phyloP scores from a whole-genome alignment of 495 filamentous ascomycete species.

The Aspergillus funiculosus region DNA sequence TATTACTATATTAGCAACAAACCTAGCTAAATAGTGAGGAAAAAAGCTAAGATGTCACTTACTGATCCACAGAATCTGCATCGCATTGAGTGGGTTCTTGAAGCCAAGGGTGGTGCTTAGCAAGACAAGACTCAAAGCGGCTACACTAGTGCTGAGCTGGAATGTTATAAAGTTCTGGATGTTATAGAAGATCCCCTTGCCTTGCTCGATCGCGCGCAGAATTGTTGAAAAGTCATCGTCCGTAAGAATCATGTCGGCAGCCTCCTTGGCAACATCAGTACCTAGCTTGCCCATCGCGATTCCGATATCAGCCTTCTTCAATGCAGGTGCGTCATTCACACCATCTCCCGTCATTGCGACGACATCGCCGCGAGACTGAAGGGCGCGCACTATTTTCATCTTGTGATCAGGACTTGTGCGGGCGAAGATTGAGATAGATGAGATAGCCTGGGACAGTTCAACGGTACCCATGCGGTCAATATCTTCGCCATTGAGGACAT shows the following conservation, averaged over 20 bases:
- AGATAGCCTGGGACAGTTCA: conserved; percentile 76
- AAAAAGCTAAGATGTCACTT: conserved; percentile 33
- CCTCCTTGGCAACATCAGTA: conserved; percentile 97
- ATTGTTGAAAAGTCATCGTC: conserved; percentile 99
- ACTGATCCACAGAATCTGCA: conserved; percentile 99
- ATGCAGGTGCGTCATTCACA: conserved; percentile 92
- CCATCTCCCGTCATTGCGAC: conserved; percentile 99
- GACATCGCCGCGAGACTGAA: conserved; percentile 90
- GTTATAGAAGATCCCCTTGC: conserved; percentile 98
- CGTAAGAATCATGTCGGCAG: conserved; percentile 98
- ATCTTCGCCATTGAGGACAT: conserved; percentile 83
- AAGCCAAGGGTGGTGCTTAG: conserved; percentile 87
- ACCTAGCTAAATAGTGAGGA: conserved; percentile 21
- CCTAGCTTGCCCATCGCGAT: conserved; percentile 94
- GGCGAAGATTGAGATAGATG: conserved; percentile 86
- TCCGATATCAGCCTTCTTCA: conserved; percentile 97
- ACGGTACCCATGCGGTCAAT: conserved; percentile 82
- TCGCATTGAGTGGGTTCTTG: conserved; percentile 91
- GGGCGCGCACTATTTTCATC: conserved; percentile 87
- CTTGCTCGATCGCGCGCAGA: conserved; percentile 91
- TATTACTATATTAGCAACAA: conserved; percentile 37
- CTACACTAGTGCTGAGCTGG: conserved; percentile 94
- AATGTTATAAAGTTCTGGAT: conserved; percentile 99
- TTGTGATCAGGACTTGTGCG: conserved; percentile 97
- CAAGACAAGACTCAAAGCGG: conserved; percentile 84